Percentiles rank a stretch among this genome's conserved stretches.
Evolutionary conservation across 1,284 basidiomycete species (phyloP).

Genomic region (Ustilago sp.): DNA sequence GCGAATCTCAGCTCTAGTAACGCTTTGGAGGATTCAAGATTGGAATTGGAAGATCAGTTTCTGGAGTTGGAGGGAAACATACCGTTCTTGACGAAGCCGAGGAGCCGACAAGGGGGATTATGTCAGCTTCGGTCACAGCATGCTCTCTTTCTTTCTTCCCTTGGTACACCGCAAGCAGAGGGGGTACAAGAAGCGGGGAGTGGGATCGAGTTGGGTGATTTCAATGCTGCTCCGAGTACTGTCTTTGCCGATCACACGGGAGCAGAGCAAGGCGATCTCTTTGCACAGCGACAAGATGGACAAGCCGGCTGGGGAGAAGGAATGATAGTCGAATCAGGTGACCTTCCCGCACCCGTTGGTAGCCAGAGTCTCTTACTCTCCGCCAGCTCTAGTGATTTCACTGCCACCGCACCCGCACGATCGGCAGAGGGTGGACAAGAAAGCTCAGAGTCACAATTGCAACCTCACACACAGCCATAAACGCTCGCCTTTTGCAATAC

Average conservation of each 20-base stretch:
- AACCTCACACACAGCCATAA: slow-evolving; percentile 38
- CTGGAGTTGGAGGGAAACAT: not conserved
- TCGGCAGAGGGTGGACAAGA: not conserved
- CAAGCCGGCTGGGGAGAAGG: not conserved
- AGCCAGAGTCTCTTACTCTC: slow-evolving; percentile 11
- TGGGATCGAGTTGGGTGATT: not conserved
- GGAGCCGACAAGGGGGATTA: too few relatives aligned
- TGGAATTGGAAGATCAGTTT: slow-evolving; percentile 40
- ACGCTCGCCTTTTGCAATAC: not conserved
- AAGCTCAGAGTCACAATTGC: slow-evolving; percentile 5
- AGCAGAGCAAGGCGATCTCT: too few relatives aligned
- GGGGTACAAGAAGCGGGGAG: not conserved
- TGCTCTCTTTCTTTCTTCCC: not conserved
- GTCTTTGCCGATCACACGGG: too few relatives aligned
- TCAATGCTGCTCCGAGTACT: not conserved
- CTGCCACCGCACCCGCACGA: not conserved
- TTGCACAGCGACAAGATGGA: not conserved
- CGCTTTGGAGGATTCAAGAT: slow-evolving; percentile 18
- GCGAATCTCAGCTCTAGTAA: slow-evolving; percentile 17
- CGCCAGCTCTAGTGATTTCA: not conserved
- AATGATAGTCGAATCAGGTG: not conserved
- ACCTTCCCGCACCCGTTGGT: slow-evolving; percentile 13
- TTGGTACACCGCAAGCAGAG: not conserved
- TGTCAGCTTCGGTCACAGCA: too few relatives aligned
- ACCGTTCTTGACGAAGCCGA: too few relatives aligned